Conservation (phyloP, 257 asterid genomes). For the Misopates orontium region DNA sequence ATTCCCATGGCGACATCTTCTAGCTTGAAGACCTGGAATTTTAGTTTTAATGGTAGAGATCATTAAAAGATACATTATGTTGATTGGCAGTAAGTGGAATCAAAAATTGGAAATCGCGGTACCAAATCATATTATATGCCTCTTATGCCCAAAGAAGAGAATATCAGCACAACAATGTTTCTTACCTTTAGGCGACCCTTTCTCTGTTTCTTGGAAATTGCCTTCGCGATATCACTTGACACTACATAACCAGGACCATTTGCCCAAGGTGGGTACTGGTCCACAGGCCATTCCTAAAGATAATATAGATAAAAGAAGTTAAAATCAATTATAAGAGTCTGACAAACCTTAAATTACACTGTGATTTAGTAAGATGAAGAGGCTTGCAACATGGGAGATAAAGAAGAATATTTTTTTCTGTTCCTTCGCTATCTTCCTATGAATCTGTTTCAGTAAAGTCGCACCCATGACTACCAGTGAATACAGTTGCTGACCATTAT, state of each 20-base stretch:
- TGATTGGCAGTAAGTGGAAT: not conserved
- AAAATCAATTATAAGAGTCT: conserved; percentile 20
- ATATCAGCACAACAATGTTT: not conserved
- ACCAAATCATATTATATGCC: not conserved
- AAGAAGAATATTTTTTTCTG: not conserved
- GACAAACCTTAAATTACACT: not conserved
- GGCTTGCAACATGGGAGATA: not conserved
- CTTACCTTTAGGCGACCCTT: conserved; percentile 70
- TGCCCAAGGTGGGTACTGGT: conserved; percentile 90
- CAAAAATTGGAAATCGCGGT: not conserved
- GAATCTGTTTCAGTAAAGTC: not conserved
- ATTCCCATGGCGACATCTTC: conserved; percentile 98
- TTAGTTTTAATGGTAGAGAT: conserved; percentile 8
- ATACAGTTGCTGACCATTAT: not conserved
- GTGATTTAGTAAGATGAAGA: conserved; percentile 1
- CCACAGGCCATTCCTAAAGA: conserved; percentile 85
- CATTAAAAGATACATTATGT: not conserved
- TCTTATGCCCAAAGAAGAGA: not conserved
- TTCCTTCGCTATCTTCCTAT: not conserved
- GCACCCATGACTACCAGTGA: not conserved
- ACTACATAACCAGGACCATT: conserved; percentile 94
- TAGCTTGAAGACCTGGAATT: conserved; percentile 81
- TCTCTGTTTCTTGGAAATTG: conserved; percentile 58
- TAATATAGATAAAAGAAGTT: conserved; percentile 13
- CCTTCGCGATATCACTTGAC: conserved; percentile 76